These are phyloP conservation scores for Mucor plumbeus DNA, from an alignment of 371 early-diverging fungal species.

Conservation along the genomic window DNA sequence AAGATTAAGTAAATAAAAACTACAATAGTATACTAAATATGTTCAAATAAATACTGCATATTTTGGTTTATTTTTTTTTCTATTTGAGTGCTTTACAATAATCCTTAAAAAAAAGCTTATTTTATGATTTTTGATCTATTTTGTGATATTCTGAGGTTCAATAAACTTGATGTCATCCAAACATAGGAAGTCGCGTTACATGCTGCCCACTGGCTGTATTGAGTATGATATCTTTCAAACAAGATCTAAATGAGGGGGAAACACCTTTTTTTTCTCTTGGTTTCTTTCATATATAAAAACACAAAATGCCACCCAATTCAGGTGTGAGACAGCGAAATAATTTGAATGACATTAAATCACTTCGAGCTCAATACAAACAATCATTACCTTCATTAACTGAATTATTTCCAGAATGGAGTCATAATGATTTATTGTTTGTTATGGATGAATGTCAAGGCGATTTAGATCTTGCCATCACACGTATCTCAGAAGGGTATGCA, in stretches of 20 bases:
- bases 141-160: not conserved
- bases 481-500: slow-evolving; percentile 34
- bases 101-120: too few species aligned
- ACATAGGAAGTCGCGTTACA: not conserved
- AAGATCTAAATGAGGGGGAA: not conserved
- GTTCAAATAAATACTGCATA: too few species aligned
- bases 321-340: slow-evolving; percentile 13
- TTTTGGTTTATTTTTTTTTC: too few species aligned
- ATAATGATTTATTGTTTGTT: slow-evolving; percentile 33
- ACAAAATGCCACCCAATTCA: slow-evolving; percentile 21
- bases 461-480: slow-evolving; percentile 29
- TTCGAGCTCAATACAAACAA: slow-evolving; percentile 18
- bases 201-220: not conserved
- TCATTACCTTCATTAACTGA: slow-evolving; percentile 25
- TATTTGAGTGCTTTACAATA: too few species aligned
- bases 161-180: slow-evolving; percentile 3
- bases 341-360: slow-evolving; percentile 25
- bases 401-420: slow-evolving; percentile 33
- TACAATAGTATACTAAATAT: too few species aligned
- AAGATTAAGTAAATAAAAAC: too few species aligned
- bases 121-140: not conserved
- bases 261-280: not conserved
- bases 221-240: slow-evolving; percentile 3
- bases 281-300: not conserved
- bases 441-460: slow-evolving; percentile 39